These are phyloP conservation scores for Solanum hybrid DNA, from an alignment of 305 asterid genomes.

Conservation along the genomic window DNA sequence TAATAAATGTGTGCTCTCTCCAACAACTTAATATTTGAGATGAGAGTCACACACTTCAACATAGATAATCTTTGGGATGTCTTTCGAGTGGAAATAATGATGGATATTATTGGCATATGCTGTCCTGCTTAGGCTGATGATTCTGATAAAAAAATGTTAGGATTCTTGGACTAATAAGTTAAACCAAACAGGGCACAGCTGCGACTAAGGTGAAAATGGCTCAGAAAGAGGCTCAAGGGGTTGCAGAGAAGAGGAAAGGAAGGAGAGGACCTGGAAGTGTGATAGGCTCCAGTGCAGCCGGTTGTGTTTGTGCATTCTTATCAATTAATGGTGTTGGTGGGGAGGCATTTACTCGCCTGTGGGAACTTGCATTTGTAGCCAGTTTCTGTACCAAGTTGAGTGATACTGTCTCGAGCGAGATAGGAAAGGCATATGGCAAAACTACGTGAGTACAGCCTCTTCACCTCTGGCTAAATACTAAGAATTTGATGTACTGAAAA, in stretches of 20 bases:
- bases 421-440: slow-evolving; percentile 92
- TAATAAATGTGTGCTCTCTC: neutral
- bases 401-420: slow-evolving; percentile 95
- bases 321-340: slow-evolving; percentile 78
- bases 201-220: slow-evolving; percentile 93
- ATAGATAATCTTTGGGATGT: neutral
- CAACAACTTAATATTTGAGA: neutral
- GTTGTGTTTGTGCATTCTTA: slow-evolving; percentile 76
- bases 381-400: slow-evolving; percentile 95
- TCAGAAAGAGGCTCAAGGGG: slow-evolving; percentile 90
- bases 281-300: slow-evolving; percentile 96
- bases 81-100: neutral
- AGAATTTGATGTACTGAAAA: neutral
- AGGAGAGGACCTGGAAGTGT: slow-evolving; percentile 96
- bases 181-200: slow-evolving; percentile 60
- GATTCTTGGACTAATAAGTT: slow-evolving; percentile 8
- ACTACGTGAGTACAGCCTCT: slow-evolving; percentile 64
- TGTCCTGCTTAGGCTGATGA: neutral
- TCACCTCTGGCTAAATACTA: neutral
- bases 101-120: neutral
- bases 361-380: slow-evolving; percentile 88
- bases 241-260: slow-evolving; percentile 92
- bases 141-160: neutral
- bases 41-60: neutral
- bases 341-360: slow-evolving; percentile 39